Evolutionary conservation across 305 asterid species (phyloP).

Genomic region (Solanum hybrid): DNA sequence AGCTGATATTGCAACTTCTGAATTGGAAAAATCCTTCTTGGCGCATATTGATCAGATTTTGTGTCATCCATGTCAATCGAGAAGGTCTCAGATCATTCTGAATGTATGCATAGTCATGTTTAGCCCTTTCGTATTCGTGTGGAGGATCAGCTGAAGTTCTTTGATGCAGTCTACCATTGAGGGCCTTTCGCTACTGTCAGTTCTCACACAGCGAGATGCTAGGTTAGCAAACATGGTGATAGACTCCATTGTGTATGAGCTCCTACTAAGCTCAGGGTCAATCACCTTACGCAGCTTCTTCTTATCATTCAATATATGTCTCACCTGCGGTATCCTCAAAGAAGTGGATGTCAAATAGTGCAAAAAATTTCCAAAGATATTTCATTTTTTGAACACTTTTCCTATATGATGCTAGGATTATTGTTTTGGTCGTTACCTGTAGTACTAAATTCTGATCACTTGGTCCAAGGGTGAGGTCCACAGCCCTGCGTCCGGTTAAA

Average conservation of each 20-base stretch:
- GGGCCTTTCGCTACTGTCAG: constrained; percentile 78
- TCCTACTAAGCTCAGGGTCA: constrained; percentile 72
- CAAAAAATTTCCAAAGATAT: neutral
- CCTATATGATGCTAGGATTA: neutral
- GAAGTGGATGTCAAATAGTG: constrained; percentile 4
- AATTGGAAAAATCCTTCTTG: neutral
- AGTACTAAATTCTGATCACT: constrained; percentile 81
- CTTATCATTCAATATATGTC: constrained; percentile 72
- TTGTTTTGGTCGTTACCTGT: constrained; percentile 43
- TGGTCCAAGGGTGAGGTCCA: constrained; percentile 92
- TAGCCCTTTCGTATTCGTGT: constrained; percentile 58
- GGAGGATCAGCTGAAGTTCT: constrained; percentile 63
- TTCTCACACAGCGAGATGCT: constrained; percentile 77
- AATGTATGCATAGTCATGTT: constrained; percentile 70
- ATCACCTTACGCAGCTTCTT: constrained; percentile 69
- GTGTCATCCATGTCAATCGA: neutral
- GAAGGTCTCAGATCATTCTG: constrained; percentile 54
- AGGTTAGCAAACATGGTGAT: constrained; percentile 72
- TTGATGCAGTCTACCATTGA: constrained; percentile 77
- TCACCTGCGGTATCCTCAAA: constrained; percentile 41
- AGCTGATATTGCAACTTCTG: neutral
- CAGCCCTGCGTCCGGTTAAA: constrained; percentile 88
- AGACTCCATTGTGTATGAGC: constrained; percentile 84
- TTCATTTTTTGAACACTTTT: neutral
- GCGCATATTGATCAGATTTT: neutral